A percentile compares a stretch with the other conserved stretches of the same genome.
Evolutionary conservation across 2,329 filamentous ascomycete species (phyloP).

Genomic region (Aspergillus intermedius): DNA sequence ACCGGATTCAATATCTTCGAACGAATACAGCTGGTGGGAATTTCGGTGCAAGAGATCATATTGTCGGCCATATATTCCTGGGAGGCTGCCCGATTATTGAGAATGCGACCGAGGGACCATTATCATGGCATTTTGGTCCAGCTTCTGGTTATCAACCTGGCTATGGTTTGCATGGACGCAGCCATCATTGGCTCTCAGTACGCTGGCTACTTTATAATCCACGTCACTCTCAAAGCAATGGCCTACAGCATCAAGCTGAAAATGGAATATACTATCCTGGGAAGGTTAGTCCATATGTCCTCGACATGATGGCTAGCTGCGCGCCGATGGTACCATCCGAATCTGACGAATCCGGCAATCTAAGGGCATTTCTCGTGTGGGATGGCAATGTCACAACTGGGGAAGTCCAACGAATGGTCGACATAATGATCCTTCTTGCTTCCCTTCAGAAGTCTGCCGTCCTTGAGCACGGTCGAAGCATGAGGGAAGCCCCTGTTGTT

Average conservation of each 20-base stretch:
- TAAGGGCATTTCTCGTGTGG: no score
- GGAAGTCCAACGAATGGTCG: no score
- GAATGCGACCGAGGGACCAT: background rate
- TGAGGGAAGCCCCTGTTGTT: no score
- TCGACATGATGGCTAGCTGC: no score
- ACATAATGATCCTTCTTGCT: no score
- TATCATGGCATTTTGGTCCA: slow-evolving; percentile 29
- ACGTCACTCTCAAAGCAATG: slow-evolving; percentile 31
- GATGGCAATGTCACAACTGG: no score
- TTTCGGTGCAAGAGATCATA: slow-evolving; percentile 47
- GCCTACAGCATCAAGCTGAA: slow-evolving; percentile 38
- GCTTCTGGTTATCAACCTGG: slow-evolving; percentile 36
- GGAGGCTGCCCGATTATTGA: slow-evolving; percentile 44
- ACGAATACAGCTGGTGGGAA: slow-evolving; percentile 47
- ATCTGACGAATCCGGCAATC: no score
- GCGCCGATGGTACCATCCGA: no score
- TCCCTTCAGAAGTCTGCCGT: no score
- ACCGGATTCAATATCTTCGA: slow-evolving; percentile 37
- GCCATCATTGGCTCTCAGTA: slow-evolving; percentile 30
- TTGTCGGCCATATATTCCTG: slow-evolving; percentile 46
- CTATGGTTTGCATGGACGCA: slow-evolving; percentile 35
- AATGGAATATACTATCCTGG: slow-evolving; percentile 35
- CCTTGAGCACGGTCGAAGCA: no score
- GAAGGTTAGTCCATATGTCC: slow-evolving; percentile 16
- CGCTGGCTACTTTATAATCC: slow-evolving; percentile 28